Conservation (phyloP, 306 rosid genomes). For the Rosa chinensis region DNA sequence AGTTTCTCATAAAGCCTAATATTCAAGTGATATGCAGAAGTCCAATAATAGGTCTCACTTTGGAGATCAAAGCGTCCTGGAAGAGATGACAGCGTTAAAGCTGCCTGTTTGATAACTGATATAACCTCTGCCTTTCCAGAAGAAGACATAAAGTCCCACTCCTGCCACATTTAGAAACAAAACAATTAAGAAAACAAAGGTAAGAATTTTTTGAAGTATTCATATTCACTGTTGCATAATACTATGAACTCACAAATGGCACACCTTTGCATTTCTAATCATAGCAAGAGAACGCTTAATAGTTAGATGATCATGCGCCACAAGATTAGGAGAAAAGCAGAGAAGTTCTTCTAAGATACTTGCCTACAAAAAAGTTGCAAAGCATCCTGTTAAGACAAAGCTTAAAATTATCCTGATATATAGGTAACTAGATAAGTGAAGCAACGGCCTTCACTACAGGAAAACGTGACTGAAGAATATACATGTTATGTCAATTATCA, state of each 20-base stretch:
- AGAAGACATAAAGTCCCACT: conserved; percentile 46
- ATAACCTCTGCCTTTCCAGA: conserved; percentile 45
- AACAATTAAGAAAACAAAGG: conserved; percentile 8
- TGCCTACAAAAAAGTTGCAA: conserved; percentile 35
- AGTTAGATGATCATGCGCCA: conserved; percentile 29
- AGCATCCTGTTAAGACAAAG: conserved; percentile 11
- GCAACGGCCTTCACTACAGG: background rate
- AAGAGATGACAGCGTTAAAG: conserved; percentile 42
- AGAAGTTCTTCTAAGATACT: conserved; percentile 51
- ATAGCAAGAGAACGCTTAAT: conserved; percentile 32
- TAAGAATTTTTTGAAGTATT: background rate
- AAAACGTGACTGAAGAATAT: background rate
- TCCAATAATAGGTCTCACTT: conserved; percentile 47
- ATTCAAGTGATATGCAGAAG: conserved; percentile 50
- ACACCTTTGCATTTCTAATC: conserved; percentile 46
- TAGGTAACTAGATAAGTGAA: background rate
- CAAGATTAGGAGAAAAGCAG: conserved; percentile 35
- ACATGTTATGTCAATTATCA: background rate
- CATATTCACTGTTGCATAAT: conserved; percentile 2
- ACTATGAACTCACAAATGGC: conserved; percentile 7
- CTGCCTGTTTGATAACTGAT: conserved; percentile 35
- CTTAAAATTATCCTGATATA: background rate
- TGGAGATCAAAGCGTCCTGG: conserved; percentile 36
- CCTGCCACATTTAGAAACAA: conserved; percentile 31
- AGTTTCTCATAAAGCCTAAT: conserved; percentile 52